Conservation (phyloP, 1,284 basidiomycete species). For the Coniferiporia sulphurascens region DNA sequence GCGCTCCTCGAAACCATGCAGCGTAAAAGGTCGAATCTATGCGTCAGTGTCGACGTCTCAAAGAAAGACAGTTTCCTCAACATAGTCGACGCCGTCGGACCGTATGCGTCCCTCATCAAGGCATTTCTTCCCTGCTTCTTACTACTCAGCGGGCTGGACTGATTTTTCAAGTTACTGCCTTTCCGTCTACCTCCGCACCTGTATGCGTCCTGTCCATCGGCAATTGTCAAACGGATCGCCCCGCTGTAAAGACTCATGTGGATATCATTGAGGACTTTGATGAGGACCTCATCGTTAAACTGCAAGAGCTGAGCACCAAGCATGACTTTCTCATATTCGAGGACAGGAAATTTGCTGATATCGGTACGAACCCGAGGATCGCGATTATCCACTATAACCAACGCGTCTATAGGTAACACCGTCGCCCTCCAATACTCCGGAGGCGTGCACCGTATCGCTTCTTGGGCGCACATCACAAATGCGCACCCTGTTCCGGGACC, state of each 20-base stretch:
- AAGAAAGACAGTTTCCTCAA: conserved; percentile 76
- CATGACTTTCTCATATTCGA: conserved; percentile 98
- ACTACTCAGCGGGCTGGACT: background rate
- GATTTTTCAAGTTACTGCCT: background rate
- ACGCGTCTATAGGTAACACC: conserved; percentile 73
- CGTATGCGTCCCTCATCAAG: conserved; percentile 92
- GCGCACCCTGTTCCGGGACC: conserved; percentile 95
- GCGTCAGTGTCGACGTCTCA: conserved; percentile 94
- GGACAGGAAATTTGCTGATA: conserved; percentile 99
- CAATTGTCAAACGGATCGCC: conserved; percentile 4
- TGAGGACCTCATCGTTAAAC: conserved; percentile 60
- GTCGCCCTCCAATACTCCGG: conserved; percentile 93
- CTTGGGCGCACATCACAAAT: conserved; percentile 97
- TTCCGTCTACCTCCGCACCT: conserved; percentile 15
- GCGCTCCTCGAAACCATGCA: conserved; percentile 80
- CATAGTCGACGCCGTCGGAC: conserved; percentile 86
- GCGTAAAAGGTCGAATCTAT: conserved; percentile 88
- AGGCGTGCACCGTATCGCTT: conserved; percentile 91
- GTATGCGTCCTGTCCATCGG: conserved; percentile 12
- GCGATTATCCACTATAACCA: background rate
- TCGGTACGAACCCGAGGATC: conserved; percentile 57
- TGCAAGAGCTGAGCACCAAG: conserved; percentile 70
- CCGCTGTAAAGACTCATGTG: conserved; percentile 79
- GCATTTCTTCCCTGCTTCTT: conserved; percentile 35
- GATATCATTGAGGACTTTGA: conserved; percentile 96